Evolutionary conservation across 2,329 filamentous ascomycete species (phyloP), one percentile per base, ranked within the genome.

Genomic region (Didymella lethalis): DNA sequence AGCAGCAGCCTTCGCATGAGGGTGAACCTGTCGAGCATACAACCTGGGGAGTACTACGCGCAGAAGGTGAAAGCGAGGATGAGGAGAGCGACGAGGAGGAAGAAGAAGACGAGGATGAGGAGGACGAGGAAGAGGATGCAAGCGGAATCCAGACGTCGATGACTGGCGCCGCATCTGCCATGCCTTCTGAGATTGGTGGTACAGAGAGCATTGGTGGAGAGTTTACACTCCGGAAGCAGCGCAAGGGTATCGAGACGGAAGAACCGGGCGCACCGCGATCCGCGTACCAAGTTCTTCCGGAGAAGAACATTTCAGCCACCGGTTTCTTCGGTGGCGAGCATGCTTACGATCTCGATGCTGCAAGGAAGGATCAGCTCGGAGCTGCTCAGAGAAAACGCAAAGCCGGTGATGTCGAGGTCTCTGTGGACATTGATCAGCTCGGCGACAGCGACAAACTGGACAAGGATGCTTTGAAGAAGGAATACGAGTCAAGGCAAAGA

Each of bases 321-420:
- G 95, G 95, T 45, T 98, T 99, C 86, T 98, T 99, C 75, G 95
- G 95, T 67, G 93, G 92, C 69, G 94, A 98, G 75, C 90, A 92
- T 72, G 90, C 90, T 16, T 99, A 99, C 79, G 93, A 99, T 78
- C 85, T 99, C 62, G 89, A 84, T 62, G 87, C 81, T 64, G 82
- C 81, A 31, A 76, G 64, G 54, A 68, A 68, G 55, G 75, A 74
- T 63, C 85, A 96, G 2, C 85, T 99, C 4, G 95, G 93, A 11
- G 92, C 96, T 87, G 93, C 55, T 84, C 82, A 91, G 70, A 86
- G 92, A 71, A 99, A 98, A 87, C 73, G 81, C 36, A 97, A 97
- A 85, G 93, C 91, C 4, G 95, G 94, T 40, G 95, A 99, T 75
- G 86, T 99, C 25, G 95, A 99, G 67, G 90, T 98, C 28, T 92